A percentile compares a stretch with the other conserved stretches of the same genome.
Conservation (phyloP, 129 eudicot genomes). For the Centrapalus pauciflorus region DNA sequence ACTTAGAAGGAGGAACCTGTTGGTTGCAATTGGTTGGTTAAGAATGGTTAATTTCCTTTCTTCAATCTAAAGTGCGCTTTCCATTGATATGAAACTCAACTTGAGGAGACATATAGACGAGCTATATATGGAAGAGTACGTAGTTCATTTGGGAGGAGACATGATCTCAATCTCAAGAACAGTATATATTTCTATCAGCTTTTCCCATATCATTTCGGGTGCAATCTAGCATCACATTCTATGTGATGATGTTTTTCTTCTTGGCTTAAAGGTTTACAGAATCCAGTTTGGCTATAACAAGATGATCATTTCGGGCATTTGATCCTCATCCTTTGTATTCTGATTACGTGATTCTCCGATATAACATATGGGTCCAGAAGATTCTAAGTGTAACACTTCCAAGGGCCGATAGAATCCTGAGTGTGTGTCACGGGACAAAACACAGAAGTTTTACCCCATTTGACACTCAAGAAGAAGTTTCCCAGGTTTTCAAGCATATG, state of each 20-base stretch:
- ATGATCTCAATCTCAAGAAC: slow-evolving; percentile 7
- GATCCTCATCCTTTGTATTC: neutral
- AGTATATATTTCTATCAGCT: neutral
- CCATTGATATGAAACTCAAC: neutral
- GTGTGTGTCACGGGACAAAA: neutral
- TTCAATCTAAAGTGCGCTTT: slow-evolving; percentile 7
- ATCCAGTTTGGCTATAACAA: slow-evolving; percentile 1
- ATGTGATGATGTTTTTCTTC: neutral
- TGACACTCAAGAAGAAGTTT: neutral
- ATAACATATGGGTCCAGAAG: neutral
- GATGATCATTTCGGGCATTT: slow-evolving; percentile 4
- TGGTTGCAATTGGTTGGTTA: slow-evolving; percentile 12
- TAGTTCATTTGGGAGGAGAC: neutral
- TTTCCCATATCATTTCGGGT: neutral
- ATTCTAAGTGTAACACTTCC: neutral
- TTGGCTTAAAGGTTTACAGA: slow-evolving; percentile 13
- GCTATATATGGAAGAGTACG: neutral
- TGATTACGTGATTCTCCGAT: neutral
- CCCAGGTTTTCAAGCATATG: neutral
- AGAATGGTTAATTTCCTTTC: slow-evolving; percentile 6
- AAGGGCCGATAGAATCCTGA: neutral
- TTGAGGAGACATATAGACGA: neutral
- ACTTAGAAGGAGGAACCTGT: slow-evolving; percentile 7
- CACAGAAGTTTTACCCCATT: neutral
- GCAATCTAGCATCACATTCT: slow-evolving; percentile 1